phyloP scores from a whole-genome alignment of 108 stramenopile genomes.

The Skeletonema tropicum region DNA sequence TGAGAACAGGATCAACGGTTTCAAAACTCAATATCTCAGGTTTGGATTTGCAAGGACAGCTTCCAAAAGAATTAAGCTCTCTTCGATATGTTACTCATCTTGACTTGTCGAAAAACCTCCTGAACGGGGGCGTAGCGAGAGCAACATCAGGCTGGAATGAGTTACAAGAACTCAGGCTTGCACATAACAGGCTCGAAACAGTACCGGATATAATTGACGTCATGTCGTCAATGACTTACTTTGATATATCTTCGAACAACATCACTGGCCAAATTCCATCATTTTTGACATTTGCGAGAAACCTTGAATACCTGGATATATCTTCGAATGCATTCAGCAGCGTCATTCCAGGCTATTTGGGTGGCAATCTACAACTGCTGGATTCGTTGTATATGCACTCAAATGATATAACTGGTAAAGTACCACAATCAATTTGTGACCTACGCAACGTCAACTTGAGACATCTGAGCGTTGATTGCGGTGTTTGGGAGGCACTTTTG shows the following conservation, averaged over 20 bases:
- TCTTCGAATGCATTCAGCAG: conserved; percentile 56
- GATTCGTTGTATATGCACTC: conserved; percentile 55
- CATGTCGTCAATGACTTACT: conserved; percentile 19
- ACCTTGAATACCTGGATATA: conserved; percentile 30
- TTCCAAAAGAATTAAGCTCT: conserved; percentile 14
- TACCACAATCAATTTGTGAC: conserved; percentile 47
- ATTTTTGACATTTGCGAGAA: conserved; percentile 20
- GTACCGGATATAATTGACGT: conserved; percentile 13
- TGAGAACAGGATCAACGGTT: conserved; percentile 28
- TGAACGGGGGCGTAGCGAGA: conserved; percentile 16
- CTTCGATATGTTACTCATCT: conserved; percentile 23
- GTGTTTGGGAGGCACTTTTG: neutral
- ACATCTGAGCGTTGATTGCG: conserved; percentile 28
- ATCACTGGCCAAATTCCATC: conserved; percentile 27
- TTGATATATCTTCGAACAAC: conserved; percentile 31
- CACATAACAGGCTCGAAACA: conserved; percentile 17
- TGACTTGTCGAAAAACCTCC: conserved; percentile 22
- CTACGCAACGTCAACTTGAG: conserved; percentile 13
- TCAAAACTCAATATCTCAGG: conserved; percentile 6
- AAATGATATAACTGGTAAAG: conserved; percentile 56
- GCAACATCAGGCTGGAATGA: conserved; percentile 20
- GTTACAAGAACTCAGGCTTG: conserved; percentile 19
- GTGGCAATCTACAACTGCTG: conserved; percentile 34
- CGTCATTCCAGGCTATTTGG: conserved; percentile 49
- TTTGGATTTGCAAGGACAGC: conserved; percentile 14